A percentile compares a stretch with the other conserved stretches of the same genome.
Conservation (phyloP, 1,284 basidiomycete species). For the Malassezia yamatoensis region DNA sequence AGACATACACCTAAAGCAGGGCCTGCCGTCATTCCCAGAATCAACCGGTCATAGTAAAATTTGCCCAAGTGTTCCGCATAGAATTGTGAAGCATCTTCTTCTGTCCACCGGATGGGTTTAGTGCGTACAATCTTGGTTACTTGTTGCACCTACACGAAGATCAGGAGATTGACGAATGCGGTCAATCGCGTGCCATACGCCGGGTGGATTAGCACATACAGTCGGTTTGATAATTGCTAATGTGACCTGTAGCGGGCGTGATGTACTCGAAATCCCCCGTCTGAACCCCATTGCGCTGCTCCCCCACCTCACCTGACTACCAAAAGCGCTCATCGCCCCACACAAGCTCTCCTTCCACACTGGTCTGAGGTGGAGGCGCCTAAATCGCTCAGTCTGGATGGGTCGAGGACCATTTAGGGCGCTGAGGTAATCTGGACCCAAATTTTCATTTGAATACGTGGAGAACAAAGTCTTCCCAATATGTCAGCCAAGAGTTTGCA, state of each 20-base stretch:
- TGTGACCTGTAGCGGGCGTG: conserved; percentile 23
- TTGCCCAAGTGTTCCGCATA: conserved; percentile 40
- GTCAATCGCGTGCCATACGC: conserved; percentile 9
- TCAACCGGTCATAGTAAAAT: conserved; percentile 44
- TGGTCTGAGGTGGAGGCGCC: no score
- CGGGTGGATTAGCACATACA: conserved; percentile 33
- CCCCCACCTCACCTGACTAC: no score
- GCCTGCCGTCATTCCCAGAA: conserved; percentile 38
- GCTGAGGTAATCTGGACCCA: no score
- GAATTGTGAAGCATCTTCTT: conserved; percentile 35
- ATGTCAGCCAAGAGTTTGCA: no score
- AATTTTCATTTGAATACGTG: no score
- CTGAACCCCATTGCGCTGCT: no score
- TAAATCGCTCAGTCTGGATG: no score
- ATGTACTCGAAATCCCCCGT: neutral
- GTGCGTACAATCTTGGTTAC: conserved; percentile 25
- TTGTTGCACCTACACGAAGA: neutral
- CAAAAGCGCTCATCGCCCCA: no score
- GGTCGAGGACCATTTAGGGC: no score
- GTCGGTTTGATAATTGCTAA: conserved; percentile 43
- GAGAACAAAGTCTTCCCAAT: no score
- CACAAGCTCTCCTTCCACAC: no score
- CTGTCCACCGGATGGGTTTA: conserved; percentile 31
- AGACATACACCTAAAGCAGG: conserved; percentile 38
- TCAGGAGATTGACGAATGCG: neutral